Conservation (phyloP, 495 filamentous ascomycete genomes). For the Hypoxylon rickii region DNA sequence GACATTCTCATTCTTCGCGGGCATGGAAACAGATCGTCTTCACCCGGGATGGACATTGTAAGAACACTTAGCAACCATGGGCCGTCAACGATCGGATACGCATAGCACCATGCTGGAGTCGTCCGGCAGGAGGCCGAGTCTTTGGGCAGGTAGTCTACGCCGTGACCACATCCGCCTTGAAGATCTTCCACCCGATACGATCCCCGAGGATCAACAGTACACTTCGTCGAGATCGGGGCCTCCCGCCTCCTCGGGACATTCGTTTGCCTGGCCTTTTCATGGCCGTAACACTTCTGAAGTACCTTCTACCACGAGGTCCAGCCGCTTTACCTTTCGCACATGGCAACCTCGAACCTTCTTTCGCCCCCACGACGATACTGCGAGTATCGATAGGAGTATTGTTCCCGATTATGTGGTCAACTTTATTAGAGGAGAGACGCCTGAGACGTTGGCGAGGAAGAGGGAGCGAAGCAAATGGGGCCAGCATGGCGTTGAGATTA, state of each 20-base stretch:
- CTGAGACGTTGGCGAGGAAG: constrained; percentile 47
- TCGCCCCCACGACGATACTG: constrained; percentile 33
- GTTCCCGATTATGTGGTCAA: constrained; percentile 54
- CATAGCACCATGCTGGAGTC: constrained; percentile 23
- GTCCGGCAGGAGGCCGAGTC: constrained; percentile 23
- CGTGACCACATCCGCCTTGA: constrained; percentile 33
- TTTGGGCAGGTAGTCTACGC: constrained; percentile 32
- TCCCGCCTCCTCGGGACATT: constrained; percentile 23
- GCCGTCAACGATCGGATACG: constrained; percentile 31
- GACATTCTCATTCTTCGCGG: constrained; percentile 16
- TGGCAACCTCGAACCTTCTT: constrained; percentile 38
- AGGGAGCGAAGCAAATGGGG: constrained; percentile 45
- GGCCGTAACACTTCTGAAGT: constrained; percentile 31
- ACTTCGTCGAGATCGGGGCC: constrained; percentile 29
- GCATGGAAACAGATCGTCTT: constrained; percentile 18
- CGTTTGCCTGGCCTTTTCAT: constrained; percentile 40
- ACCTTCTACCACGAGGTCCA: constrained; percentile 35
- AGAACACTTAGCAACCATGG: constrained; percentile 18
- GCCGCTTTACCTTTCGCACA: constrained; percentile 35
- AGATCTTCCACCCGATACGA: constrained; percentile 17
- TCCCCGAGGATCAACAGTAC: constrained; percentile 18
- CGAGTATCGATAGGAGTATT: constrained; percentile 43
- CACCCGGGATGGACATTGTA: constrained; percentile 21
- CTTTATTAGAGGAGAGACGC: constrained; percentile 50
- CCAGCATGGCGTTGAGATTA: constrained; percentile 39